Evolutionary conservation across 2,329 filamentous ascomycete species (phyloP).

Genomic region (Paecilomyces niveus): DNA sequence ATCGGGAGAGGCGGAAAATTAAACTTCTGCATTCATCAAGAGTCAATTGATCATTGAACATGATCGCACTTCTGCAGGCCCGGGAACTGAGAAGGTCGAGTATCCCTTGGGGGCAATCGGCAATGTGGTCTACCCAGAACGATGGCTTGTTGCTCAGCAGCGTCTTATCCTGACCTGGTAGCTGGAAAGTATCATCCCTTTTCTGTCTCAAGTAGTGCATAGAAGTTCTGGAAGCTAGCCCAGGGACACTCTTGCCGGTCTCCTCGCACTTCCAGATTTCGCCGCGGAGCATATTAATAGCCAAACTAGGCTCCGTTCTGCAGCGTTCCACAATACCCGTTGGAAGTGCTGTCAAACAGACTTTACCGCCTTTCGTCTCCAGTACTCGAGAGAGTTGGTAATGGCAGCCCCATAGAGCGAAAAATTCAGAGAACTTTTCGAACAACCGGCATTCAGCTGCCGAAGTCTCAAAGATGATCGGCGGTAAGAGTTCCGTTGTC

Average conservation of each 20-base stretch:
- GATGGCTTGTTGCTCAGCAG: constrained; percentile 1
- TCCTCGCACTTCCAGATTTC: constrained; percentile 65
- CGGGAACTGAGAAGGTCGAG: constrained; percentile 53
- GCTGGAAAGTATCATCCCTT: not conserved
- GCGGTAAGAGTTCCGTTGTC: constrained; percentile 35
- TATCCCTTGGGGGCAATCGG: constrained; percentile 66
- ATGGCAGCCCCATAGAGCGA: constrained; percentile 67
- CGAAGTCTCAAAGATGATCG: constrained; percentile 60
- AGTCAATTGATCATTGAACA: constrained; percentile 43
- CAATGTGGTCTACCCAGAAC: constrained; percentile 56
- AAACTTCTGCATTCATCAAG: constrained; percentile 32
- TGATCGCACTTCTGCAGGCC: constrained; percentile 43
- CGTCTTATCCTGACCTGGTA: not conserved
- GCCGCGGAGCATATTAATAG: constrained; percentile 66
- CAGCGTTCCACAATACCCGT: constrained; percentile 70
- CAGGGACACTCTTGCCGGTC: constrained; percentile 13
- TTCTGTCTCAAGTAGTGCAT: constrained; percentile 1
- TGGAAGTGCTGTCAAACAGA: constrained; percentile 58
- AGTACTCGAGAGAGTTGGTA: constrained; percentile 43
- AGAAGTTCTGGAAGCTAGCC: not conserved
- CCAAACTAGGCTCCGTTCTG: constrained; percentile 59
- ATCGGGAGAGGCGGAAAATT: constrained; percentile 30
- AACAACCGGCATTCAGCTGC: constrained; percentile 56
- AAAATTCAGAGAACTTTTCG: constrained; percentile 45
- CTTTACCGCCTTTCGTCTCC: constrained; percentile 5